phyloP scores from a whole-genome alignment of 2,329 filamentous ascomycete genomes.

The Blumeria graminis region DNA sequence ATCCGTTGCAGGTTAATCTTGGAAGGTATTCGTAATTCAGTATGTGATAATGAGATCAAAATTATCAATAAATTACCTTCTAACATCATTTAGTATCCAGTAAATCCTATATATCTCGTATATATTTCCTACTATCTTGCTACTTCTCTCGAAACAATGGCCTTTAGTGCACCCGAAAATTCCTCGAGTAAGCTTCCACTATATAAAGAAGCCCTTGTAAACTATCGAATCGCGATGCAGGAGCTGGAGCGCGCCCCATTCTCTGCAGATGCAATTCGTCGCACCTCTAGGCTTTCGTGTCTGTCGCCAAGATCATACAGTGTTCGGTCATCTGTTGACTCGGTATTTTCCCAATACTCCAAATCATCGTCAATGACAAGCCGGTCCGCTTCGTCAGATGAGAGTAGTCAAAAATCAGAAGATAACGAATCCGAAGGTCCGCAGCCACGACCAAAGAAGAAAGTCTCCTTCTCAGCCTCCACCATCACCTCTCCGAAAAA shows the following conservation, averaged over 20 bases:
- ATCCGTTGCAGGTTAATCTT: slow-evolving; percentile 12
- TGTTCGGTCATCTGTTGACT: slow-evolving; percentile 12
- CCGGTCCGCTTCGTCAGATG: not conserved
- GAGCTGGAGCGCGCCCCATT: slow-evolving; percentile 9
- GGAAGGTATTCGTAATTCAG: slow-evolving; percentile 11
- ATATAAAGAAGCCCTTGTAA: slow-evolving; percentile 11
- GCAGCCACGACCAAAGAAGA: slow-evolving; percentile 7
- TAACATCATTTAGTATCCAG: not conserved
- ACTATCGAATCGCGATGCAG: slow-evolving; percentile 10
- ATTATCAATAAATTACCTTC: not conserved
- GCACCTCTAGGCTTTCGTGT: slow-evolving; percentile 3
- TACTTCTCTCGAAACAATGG: slow-evolving; percentile 11
- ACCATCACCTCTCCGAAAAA: not conserved
- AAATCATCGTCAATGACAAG: slow-evolving; percentile 3
- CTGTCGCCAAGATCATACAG: slow-evolving; percentile 8
- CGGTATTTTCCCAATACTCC: slow-evolving; percentile 11
- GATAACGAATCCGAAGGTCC: not conserved
- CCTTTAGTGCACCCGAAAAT: slow-evolving; percentile 9
- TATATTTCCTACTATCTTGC: slow-evolving; percentile 15
- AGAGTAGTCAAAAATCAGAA: not conserved
- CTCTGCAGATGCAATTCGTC: slow-evolving; percentile 5
- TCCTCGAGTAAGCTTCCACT: slow-evolving; percentile 10
- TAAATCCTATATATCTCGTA: slow-evolving; percentile 12
- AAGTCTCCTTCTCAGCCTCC: slow-evolving; percentile 11
- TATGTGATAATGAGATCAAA: slow-evolving; percentile 5